Base-by-base conservation (phyloP, 2,329 filamentous ascomycete genomes). In the Sclerotinia minor region DNA sequence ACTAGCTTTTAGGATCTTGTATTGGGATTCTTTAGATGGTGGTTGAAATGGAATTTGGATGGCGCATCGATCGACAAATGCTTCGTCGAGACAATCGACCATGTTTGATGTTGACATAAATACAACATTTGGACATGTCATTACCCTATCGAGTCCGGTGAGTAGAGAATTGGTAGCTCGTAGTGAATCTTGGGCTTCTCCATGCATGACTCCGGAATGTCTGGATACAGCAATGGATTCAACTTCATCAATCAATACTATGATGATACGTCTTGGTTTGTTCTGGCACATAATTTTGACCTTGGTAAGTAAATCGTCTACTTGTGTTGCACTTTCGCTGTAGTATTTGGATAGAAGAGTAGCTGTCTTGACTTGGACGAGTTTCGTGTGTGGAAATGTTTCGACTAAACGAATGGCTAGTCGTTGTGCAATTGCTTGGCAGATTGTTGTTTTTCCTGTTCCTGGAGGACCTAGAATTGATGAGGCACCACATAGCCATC, bases 391-490 rank as follows among this genome's bases (percentile, higher is more conserved):
- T 1, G 76, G 74, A 68, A 80, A 83, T 2, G 66, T 67, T 3
- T 75, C 70, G 1, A 77, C 76, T 1, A 83, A 76, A 0, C 82
- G 77, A 47, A 84, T 83, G 24, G 80, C 78, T 2, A 83, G 76
- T 71, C 82, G 83, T 68, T 84, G 82, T 17, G 95, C 95, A 35
- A 99, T 94, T 19, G 94, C 94, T 84, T 97, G 98, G 79, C 97
- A 94, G 75, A 97, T 81, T 89, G 96, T 94, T 15, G 92, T 96
- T 81, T 96, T 96, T 73, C 93, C 93, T 0, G 92, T 96, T 70
- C 92, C 92, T 0, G 92, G 92, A 0, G 64, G 64, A 38, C 64
- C 64, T 65, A 49, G 15, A 41, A 54, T 26, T 3, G 21, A 47
- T 19, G 29, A 49, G 45, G 45, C 21, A 38, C 15, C 21, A 50